Evolutionary conservation across 495 filamentous ascomycete genomes (phyloP).

Genomic region (Daldinia caldariorum): DNA sequence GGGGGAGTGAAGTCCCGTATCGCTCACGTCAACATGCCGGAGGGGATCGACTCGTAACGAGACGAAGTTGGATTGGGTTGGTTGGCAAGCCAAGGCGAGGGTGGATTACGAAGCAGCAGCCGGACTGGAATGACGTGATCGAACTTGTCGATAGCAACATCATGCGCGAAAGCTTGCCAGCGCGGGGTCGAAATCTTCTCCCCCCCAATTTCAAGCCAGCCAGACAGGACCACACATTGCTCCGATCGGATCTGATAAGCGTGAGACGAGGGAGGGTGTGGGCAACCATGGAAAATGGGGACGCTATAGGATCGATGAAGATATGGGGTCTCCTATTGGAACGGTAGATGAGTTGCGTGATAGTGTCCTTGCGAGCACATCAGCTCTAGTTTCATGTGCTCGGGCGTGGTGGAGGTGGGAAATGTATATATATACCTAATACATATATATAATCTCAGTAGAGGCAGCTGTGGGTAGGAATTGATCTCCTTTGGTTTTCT

Average conservation of each 20-base stretch:
- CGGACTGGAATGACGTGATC: conserved; percentile 46
- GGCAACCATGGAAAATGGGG: conserved; percentile 13
- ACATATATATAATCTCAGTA: conserved; percentile 28
- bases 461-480: not conserved
- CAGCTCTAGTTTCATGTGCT: conserved; percentile 26
- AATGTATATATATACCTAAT: conserved; percentile 29
- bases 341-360: conserved; percentile 42
- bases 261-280: conserved; percentile 19
- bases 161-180: conserved; percentile 18
- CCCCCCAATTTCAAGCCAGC: too few species aligned
- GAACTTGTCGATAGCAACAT: conserved; percentile 46
- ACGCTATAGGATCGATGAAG: conserved; percentile 5
- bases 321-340: conserved; percentile 44
- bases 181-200: conserved; percentile 40
- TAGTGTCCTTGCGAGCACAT: conserved; percentile 47
- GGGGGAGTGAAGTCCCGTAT: conserved; percentile 1
- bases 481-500: not conserved
- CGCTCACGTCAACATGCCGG: conserved; percentile 6
- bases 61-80: not conserved
- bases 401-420: not conserved
- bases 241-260: conserved; percentile 44
- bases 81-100: conserved; percentile 6
- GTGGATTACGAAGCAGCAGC: conserved; percentile 6
- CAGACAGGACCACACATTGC: conserved; percentile 24
- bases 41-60: conserved; percentile 3